Evolutionary conservation across 1,139 yeast species (phyloP).

Genomic region (Starmera stellimalicola): DNA sequence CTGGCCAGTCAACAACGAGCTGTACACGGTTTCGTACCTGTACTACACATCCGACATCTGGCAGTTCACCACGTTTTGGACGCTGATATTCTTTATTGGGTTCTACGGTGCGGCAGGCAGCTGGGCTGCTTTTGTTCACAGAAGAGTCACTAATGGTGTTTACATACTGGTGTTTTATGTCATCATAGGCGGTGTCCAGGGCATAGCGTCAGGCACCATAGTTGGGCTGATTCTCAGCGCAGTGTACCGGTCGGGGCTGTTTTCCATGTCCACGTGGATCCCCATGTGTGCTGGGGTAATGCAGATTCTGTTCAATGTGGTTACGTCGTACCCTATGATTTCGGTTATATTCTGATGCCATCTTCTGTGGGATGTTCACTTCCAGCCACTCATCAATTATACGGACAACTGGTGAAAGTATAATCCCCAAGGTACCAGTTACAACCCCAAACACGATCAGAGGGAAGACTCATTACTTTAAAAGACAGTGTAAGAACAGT

Average conservation of each 20-base stretch:
- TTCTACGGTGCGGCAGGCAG: slow-evolving; percentile 60
- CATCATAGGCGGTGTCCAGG: slow-evolving; percentile 52
- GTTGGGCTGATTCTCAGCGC: slow-evolving; percentile 57
- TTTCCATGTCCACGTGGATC: slow-evolving; percentile 90
- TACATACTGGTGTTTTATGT: slow-evolving; percentile 38
- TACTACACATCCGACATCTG: slow-evolving; percentile 73
- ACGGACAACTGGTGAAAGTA: too few relatives aligned
- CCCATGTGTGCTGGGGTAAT: slow-evolving; percentile 76
- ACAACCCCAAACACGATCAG: too few relatives aligned
- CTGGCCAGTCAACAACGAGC: slow-evolving; percentile 48
- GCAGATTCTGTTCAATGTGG: slow-evolving; percentile 54
- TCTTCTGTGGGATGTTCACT: too few relatives aligned
- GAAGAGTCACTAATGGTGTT: slow-evolving; percentile 30
- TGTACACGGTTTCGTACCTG: slow-evolving; percentile 46
- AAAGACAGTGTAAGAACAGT: too few relatives aligned
- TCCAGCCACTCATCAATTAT: too few relatives aligned
- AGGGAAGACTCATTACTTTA: too few relatives aligned
- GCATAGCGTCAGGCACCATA: slow-evolving; percentile 61
- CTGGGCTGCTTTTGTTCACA: slow-evolving; percentile 47
- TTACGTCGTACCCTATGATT: slow-evolving; percentile 52
- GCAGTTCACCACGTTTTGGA: slow-evolving; percentile 79
- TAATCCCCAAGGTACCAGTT: too few relatives aligned
- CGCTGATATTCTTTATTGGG: slow-evolving; percentile 53
- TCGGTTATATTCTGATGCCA: slow-evolving; percentile 32
- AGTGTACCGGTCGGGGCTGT: slow-evolving; percentile 65